Base-by-base conservation (phyloP, 2,329 filamentous ascomycete genomes). In the Gliomastix tumulicola region DNA sequence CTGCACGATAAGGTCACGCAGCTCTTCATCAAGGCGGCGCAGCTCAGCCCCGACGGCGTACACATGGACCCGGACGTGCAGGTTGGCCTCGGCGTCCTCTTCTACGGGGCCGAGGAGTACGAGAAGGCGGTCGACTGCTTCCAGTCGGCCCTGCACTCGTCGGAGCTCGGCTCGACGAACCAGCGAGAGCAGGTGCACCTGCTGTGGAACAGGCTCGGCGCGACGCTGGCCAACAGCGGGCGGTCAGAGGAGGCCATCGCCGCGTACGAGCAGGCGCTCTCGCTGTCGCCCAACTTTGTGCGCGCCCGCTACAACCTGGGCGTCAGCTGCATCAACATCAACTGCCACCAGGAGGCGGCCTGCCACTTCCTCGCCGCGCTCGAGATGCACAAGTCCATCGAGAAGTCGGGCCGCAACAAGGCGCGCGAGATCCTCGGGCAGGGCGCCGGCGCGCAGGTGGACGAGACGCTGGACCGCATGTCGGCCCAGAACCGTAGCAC, bases 91-190 rank as follows among this genome's bases (percentile, higher is more conserved):
- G 94, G 94, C 23, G 92, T 98, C 5, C 76, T 98, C 13, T 97
- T 98, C 68, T 98, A 98, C 63, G 92, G 90, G 35, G 88, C 87
- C 21, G 92, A 98, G 62, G 90, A 97, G 56, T 97, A 96, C 66
- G 87, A 92, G 57, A 98, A 98, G 67, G 92, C 92, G 1, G 90
- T 98, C 25, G 92, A 98, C 68, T 98, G 94, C 69, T 98, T 98
- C 75, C 85, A 84, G 38, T 82, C 90, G 1, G 90, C 94, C 1
- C 77, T 98, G 18, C 85, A 87, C 41, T 87, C 80, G 18, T 88
- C 86, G 1, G 88, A 95, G 60, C 75, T 81, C 23, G 92, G 92
- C 40, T 78, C 79, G 8, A 84, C 81, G 41, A 97, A 96, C 64
- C 82, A 87, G 44, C 79, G 81, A 50, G 82, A 84, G 51, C 88